Conservation (phyloP, 106 monocot genomes). For the Iris macrosiphon region DNA sequence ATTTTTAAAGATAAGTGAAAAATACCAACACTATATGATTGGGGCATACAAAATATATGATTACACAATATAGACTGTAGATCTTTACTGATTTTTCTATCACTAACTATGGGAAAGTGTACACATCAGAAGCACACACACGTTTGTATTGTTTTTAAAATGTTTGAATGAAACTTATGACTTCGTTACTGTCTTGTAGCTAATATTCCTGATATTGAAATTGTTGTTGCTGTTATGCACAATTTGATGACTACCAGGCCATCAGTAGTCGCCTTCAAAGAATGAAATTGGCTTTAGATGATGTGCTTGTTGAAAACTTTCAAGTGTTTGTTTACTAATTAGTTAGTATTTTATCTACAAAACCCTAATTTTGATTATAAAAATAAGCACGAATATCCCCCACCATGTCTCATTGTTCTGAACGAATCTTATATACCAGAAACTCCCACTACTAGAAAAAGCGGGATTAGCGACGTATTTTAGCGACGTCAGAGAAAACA, state of each 20-base stretch:
- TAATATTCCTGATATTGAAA: constrained; percentile 8
- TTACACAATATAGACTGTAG: too few species aligned
- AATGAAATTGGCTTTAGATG: too few species aligned
- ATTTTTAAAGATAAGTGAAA: too few species aligned
- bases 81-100: too few species aligned
- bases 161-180: constrained; percentile 3
- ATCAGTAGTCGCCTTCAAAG: too few species aligned
- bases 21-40: too few species aligned
- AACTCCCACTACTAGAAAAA: too few species aligned
- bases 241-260: constrained; percentile 2
- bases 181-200: background rate
- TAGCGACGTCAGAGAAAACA: too few species aligned
- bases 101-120: too few species aligned
- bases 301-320: background rate
- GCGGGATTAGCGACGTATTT: too few species aligned
- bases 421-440: background rate
- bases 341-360: background rate
- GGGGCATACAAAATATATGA: too few species aligned
- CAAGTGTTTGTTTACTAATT: constrained; percentile 9
- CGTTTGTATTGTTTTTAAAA: background rate
- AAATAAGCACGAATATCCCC: background rate
- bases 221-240: background rate
- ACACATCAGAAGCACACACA: background rate
- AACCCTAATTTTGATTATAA: background rate
- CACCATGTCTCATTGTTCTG: background rate